Base-by-base conservation (phyloP, 257 asterid species). In the Echium plantagineum region DNA sequence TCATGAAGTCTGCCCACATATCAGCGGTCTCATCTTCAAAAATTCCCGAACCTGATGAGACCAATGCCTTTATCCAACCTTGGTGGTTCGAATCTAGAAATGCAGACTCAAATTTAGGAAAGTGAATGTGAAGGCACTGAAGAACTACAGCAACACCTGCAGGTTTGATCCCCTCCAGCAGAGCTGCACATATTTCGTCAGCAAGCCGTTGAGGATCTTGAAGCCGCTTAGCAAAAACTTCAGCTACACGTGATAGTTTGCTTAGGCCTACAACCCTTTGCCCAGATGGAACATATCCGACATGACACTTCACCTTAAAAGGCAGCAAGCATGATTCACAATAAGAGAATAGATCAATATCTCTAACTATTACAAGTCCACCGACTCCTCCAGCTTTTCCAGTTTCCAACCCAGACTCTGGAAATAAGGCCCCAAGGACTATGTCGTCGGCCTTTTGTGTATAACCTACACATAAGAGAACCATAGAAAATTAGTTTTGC, bases 281-380 rank as follows among this genome's bases (percentile, higher is more conserved):
- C 28, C 90, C 86, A 1, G 95, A 82, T 4, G 98, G 95, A 28
- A 91, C 80, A 35, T 91, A 91, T 32, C 98, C 96, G 18, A 91
- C 82, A 6, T 91, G 97, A 49, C 98, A 91, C 74, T 82, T 88
- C 28, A 91, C 83, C 63, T 86, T 96, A 80, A 91, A 91, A 0
- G 98, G 98, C 24, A 91, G 91, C 79, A 91, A 75, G 83, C 98
- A 91, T 63, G 94, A 88, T 71, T 88, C 96, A 19, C 98, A 91
- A 31, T 85, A 82, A 0, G 98, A 88, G 77, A 85, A 91, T 64
- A 88, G 81, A 73, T 91, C 90, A n/a, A 91, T 81, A 78, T 91
- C 97, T 35, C 98, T 93, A 22, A 91, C 98, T 42, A 88, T 67
- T 55, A 91, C 97, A 52, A 91, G 96, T 61, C 97, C 98, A 7